Base-by-base conservation (phyloP, 345 rosid species). In the Erodium maritimum region DNA sequence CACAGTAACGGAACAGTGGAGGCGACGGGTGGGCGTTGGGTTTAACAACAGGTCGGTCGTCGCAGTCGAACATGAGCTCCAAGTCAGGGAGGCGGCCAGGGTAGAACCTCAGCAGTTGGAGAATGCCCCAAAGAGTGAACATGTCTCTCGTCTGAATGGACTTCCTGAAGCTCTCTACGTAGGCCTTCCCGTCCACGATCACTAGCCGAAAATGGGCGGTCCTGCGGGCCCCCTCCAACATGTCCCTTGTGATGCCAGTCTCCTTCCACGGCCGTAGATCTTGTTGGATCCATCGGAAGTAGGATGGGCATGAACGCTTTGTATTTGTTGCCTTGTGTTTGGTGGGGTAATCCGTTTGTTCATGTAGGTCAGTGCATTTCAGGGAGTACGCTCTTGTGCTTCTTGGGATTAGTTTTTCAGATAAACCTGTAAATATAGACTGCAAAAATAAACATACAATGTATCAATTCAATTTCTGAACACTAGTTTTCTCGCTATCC, bases 251-350 rank as follows among this genome's bases (percentile, higher is more conserved):
- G 67, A 86, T 79, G 21, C 96, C 86, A 0, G 65, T 71, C 58
- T 61, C 76, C 62, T 63, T 75, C 96, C 91, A 84, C 0, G 83
- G 85, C 76, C 78, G 73, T 23, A 84, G 72, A 72, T 86, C 96
- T 61, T 86, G 87, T 58, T 82, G 86, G 52, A 90, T 86, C 95
- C 91, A 86, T 25, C 78, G 76, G 70, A 86, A 90, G 65, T 82
- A 82, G 6, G 81, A 61, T 0, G 94, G 85, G 66, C 89, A 83
- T 54, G 65, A 19, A 8, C 34, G 34, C 5, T 29, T 8, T 11
- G 59, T 29, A 17, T 42, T 45, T 53, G n/a, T 12, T 16, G 33
- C 61, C 48, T 17, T 19, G 45, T 50, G 61, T 12, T 17, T 19
- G 56, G 34, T 42, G 14, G 65, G 70, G 57, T 75, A 67, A 23